Conservation (phyloP, 225 moss, liverwort and hornwort genomes). For the Polytrichum commune region DNA sequence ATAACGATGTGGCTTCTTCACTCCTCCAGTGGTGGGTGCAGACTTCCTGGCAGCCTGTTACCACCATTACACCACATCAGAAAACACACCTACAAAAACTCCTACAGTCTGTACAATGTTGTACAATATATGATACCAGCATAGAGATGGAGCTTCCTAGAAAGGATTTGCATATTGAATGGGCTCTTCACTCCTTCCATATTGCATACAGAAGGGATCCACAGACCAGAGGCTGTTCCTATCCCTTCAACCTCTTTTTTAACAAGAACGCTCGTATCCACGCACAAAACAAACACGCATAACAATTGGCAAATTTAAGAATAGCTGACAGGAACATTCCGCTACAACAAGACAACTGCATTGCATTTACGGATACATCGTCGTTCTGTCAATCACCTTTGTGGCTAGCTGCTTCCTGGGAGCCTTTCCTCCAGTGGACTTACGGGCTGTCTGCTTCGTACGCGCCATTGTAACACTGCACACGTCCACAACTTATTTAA, state of each 20-base stretch:
- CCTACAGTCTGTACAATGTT: not conserved
- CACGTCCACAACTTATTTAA: not conserved
- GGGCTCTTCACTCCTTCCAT: too few species aligned
- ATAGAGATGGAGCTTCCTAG: not conserved
- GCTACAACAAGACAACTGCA: too few species aligned
- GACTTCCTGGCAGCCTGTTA: constrained; percentile 49
- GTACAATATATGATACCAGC: not conserved
- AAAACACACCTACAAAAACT: not conserved
- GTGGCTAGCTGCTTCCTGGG: constrained; percentile 65
- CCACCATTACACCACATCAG: not conserved
- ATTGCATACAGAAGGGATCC: too few species aligned
- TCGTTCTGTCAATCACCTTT: constrained; percentile 22
- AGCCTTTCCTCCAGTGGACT: constrained; percentile 56
- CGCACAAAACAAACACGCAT: not conserved
- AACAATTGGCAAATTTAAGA: not conserved
- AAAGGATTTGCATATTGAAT: too few species aligned
- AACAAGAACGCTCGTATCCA: too few species aligned
- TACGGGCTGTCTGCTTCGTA: constrained; percentile 58
- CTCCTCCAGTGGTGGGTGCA: constrained; percentile 51
- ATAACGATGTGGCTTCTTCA: constrained; percentile 58
- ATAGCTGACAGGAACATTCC: too few species aligned
- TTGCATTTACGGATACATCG: too few species aligned
- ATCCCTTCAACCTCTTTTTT: too few species aligned
- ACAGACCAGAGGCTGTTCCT: too few species aligned
- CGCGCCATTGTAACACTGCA: constrained; percentile 50